These are phyloP conservation scores for Fusarium papillatum DNA, from an alignment of 2,329 filamentous ascomycete genomes.

Conservation along the genomic window DNA sequence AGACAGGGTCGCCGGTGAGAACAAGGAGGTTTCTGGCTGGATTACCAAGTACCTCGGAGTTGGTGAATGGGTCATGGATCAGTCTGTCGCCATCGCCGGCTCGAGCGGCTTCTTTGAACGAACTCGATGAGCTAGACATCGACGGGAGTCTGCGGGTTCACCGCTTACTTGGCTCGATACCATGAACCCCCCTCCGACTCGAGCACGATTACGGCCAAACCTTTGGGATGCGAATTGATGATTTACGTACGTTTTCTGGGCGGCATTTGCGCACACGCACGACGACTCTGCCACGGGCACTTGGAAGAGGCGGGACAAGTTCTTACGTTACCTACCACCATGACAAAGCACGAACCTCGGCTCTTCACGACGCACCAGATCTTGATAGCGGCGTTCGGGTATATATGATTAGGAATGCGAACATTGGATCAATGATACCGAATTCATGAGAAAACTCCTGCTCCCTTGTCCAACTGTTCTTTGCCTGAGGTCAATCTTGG, in stretches of 20 bases:
- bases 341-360: conserved; percentile 13
- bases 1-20: conserved; percentile 84
- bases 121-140: conserved; percentile 70
- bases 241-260: conserved; percentile 20
- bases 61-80: conserved; percentile 98
- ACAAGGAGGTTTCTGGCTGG: conserved; percentile 88
- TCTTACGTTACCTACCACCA: conserved; percentile 3
- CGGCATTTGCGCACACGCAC: neutral
- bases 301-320: conserved; percentile 11
- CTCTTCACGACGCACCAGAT: conserved; percentile 22
- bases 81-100: conserved; percentile 92
- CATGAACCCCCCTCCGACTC: conserved; percentile 27
- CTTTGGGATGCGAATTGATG: conserved; percentile 20
- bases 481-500: neutral
- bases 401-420: conserved; percentile 41
- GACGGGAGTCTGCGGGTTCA: neutral
- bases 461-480: neutral
- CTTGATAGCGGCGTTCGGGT: conserved; percentile 44
- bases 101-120: conserved; percentile 93
- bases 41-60: conserved; percentile 94
- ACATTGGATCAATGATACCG: conserved; percentile 39
- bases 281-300: conserved; percentile 1
- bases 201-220: conserved; percentile 5
- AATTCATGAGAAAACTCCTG: conserved; percentile 26
- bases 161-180: conserved; percentile 28